Conservation (phyloP, 2,329 filamentous ascomycete species). For the Claviceps fusiformis region DNA sequence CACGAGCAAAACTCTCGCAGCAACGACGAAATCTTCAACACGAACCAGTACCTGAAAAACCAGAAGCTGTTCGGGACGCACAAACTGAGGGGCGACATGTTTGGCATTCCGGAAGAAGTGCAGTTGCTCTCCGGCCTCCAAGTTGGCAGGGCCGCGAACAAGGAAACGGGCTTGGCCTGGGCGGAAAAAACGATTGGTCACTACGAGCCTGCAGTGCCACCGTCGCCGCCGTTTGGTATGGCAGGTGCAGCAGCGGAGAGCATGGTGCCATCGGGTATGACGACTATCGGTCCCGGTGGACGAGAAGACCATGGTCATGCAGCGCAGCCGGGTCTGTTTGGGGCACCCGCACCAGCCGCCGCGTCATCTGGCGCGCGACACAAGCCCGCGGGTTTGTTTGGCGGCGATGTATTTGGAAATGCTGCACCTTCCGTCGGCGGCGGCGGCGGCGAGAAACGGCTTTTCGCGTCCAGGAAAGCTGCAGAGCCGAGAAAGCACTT, state of each 20-base stretch:
- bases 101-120: conserved; percentile 1
- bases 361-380: too few species aligned
- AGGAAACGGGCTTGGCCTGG: background rate
- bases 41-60: conserved; percentile 15
- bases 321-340: background rate
- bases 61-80: conserved; percentile 9
- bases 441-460: background rate
- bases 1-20: conserved; percentile 21
- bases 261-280: background rate
- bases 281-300: background rate
- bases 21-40: conserved; percentile 23
- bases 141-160: background rate
- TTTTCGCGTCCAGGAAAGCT: background rate
- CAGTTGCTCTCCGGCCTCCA: background rate
- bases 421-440: background rate
- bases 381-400: background rate
- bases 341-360: background rate
- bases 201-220: background rate
- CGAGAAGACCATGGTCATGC: background rate
- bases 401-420: background rate
- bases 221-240: background rate
- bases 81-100: conserved; percentile 4
- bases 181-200: background rate
- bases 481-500: background rate
- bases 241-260: too few species aligned